Base-by-base conservation (phyloP, 2,329 filamentous ascomycete species). In the Aspergillus transmontanensis region DNA sequence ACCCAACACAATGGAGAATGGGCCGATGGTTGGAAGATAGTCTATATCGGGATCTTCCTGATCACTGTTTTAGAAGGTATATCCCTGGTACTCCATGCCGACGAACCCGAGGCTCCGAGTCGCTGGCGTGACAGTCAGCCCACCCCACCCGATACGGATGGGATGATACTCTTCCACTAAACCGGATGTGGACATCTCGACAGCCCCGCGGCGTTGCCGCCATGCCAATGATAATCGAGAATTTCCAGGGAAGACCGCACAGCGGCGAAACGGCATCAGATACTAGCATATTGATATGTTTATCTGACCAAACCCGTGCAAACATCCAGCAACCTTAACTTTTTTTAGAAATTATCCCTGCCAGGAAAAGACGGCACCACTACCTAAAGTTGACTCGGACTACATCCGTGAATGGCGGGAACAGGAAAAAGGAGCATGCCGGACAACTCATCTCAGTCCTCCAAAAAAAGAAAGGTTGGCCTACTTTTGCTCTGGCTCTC, bases 391-490 rank as follows among this genome's bases (percentile, higher is more conserved):
- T 28, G 11, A 30, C 46, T 56, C 32, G 26, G 45, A n/a, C 58
- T 34, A 30, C 41, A 36, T 61, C 36, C 45, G 54, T 56, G 56
- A 56, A 76, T 76, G 72, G 66, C 72, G 48, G 69, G 66, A 62
- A 50, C 63, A 34, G 73, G 62, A 32, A 78, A 78, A 65, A 68
- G 76, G 71, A 66, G 66, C 50, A 76, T 77, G 73, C 63, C 75
- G 21, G 69, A 65, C 50, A 64, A 62, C 56, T 61, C 64, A 39
- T 65, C 69, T 39, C 64, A 64, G 51, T 69, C 71, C 41, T 66
- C 70, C 45, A 78, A 77, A 68, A 75, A 69, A 61, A 71, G 71
- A 68, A 78, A 77, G 73, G 76, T 78, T 48, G 46, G 71, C 39
- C 54, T 61, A 32, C 34, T 45, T 34, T 54, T 36, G 26, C 11